Evolutionary conservation across 2,329 filamentous ascomycete genomes (phyloP).

Genomic region (Trichoderma sp.): DNA sequence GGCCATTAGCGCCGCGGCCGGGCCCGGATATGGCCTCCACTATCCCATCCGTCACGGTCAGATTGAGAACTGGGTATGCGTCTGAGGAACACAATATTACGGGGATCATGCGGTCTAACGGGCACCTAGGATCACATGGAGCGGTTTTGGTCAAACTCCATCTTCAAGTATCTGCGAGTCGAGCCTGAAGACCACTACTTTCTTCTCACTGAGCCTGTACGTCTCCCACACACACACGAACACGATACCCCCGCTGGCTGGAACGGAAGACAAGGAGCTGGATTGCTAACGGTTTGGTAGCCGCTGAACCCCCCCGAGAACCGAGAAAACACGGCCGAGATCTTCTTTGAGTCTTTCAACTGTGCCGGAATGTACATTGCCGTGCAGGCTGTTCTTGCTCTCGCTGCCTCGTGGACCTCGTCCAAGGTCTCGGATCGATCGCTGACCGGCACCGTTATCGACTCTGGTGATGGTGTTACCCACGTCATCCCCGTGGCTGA

Average conservation of each 20-base stretch:
- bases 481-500: conserved; percentile 98
- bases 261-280: conserved; percentile 15
- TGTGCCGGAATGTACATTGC: conserved; percentile 98
- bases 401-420: conserved; percentile 97
- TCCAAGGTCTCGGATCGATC: conserved; percentile 97
- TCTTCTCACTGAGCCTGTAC: conserved; percentile 91
- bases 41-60: conserved; percentile 98
- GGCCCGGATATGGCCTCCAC: conserved; percentile 92
- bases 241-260: background rate
- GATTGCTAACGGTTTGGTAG: conserved; percentile 41
- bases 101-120: conserved; percentile 28
- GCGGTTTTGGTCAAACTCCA: conserved; percentile 99
- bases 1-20: conserved; percentile 76
- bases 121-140: conserved; percentile 87
- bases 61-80: conserved; percentile 92
- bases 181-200: conserved; percentile 99
- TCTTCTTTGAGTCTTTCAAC: conserved; percentile 99
- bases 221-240: conserved; percentile 32
- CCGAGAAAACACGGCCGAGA: conserved; percentile 97
- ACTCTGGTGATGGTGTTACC: conserved; percentile 97
- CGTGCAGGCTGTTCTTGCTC: conserved; percentile 92
- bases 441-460: conserved; percentile 94
- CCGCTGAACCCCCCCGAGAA: conserved; percentile 98
- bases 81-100: too few species aligned
- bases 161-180: conserved; percentile 98